Base-by-base conservation (phyloP, 2,329 filamentous ascomycete species). In the Nemania diffusa region DNA sequence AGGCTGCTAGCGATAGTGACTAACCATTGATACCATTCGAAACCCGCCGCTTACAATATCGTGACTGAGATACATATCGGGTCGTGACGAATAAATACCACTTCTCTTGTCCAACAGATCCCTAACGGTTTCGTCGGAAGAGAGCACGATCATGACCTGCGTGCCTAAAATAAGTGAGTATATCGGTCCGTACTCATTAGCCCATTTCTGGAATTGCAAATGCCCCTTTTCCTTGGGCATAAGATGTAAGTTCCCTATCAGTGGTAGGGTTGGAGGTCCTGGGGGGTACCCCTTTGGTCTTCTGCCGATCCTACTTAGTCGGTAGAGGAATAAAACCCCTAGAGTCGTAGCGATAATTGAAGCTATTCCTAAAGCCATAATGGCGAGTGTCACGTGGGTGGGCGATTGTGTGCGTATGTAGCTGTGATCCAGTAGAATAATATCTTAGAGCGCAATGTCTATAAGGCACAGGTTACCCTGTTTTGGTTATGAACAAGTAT, bases 161-260 rank as follows among this genome's bases (percentile, higher is more conserved):
- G 82, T 82, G 0, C 85, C 85, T 0, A 87, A 75, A 0, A 86
- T 84, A 2, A 87, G 75, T 0, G 81, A 84, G 72, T 84, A 87
- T 0, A 88, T 73, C 0, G 84, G 83, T 0, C 84, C 82, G 53
- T 87, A 87, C 71, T 85, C 78, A 5, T 81, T 69, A 0, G 84
- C 83, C 85, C 85, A 87, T 72, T 84, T 82, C 42, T 83, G 74
- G 59, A 85, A 85, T 59, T 86, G 82, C 0, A 83, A 68, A 62
- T 85, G 81, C 0, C 73, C 73, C 27, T 83, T 75, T 5, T 77
- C 57, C 2, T 73, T 76, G 0, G 84, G 84, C 72, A 87, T 83
- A 66, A 80, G 80, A 69, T 85, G 84, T 1, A 87, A 71, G 52
- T 87, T 87, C 5, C 85, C 85, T 6, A 87, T 73, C 1, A 87